phyloP scores from a whole-genome alignment of 1,284 basidiomycete species.

The Rhodotorula sp. region DNA sequence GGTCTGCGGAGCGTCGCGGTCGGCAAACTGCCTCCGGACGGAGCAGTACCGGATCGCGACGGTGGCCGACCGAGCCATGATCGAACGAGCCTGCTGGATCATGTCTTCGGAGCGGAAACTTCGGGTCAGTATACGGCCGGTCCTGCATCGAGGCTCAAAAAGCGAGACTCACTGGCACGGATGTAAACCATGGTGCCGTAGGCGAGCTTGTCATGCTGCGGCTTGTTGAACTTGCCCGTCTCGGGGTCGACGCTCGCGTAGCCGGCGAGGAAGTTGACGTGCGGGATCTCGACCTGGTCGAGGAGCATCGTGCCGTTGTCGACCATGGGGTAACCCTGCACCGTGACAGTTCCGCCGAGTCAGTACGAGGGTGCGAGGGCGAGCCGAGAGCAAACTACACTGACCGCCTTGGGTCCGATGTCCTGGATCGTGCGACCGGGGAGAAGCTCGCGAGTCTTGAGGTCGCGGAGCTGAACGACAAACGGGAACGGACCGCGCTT shows the following conservation, averaged over 20 bases:
- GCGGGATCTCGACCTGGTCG: conserved; percentile 60
- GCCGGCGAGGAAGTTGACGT: conserved; percentile 49
- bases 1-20: conserved; percentile 49
- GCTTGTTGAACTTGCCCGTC: conserved; percentile 42
- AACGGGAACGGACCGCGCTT: conserved; percentile 50
- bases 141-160: background rate
- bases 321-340: conserved; percentile 45
- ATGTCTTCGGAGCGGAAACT: conserved; percentile 36
- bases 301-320: conserved; percentile 52
- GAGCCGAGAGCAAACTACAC: background rate
- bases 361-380: background rate
- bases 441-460: conserved; percentile 49
- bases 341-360: background rate
- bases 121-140: background rate
- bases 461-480: conserved; percentile 50
- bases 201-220: conserved; percentile 42
- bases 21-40: conserved; percentile 51
- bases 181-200: conserved; percentile 44
- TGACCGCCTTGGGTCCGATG: conserved; percentile 47
- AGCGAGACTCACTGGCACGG: background rate
- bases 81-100: conserved; percentile 47
- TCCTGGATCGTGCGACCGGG: conserved; percentile 48
- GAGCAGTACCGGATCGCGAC: conserved; percentile 51
- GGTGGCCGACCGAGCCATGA: conserved; percentile 49
- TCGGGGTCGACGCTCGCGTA: conserved; percentile 48